Evolutionary conservation across 2,329 filamentous ascomycete species (phyloP).

Genomic region (Elsinoe batatas): DNA sequence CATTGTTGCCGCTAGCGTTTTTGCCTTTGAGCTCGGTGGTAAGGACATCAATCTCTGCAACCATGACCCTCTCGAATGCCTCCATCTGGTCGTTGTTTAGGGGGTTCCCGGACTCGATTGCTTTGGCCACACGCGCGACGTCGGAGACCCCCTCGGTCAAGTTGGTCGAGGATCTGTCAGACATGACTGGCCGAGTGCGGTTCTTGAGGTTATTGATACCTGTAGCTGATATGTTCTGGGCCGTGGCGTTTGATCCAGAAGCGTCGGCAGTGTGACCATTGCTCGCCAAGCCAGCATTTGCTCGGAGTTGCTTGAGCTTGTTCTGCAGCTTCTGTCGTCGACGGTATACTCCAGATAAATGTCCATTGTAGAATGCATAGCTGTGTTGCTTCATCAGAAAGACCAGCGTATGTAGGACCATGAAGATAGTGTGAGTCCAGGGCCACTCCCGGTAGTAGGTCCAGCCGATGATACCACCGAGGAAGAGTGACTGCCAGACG

Average conservation of each 20-base stretch:
- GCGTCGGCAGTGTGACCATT: not conserved
- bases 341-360: constrained; percentile 50
- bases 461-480: constrained; percentile 53
- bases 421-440: constrained; percentile 74
- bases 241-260: not conserved
- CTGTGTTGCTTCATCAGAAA: constrained; percentile 81
- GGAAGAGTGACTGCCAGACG: constrained; percentile 59
- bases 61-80: constrained; percentile 55
- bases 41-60: constrained; percentile 55
- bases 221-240: constrained; percentile 8
- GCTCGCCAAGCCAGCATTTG: constrained; percentile 28
- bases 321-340: constrained; percentile 34
- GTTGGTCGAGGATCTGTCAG: constrained; percentile 34
- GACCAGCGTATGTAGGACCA: constrained; percentile 61
- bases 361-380: constrained; percentile 69
- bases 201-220: constrained; percentile 14
- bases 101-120: constrained; percentile 51
- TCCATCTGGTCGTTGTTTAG: constrained; percentile 53
- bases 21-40: constrained; percentile 57
- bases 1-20: constrained; percentile 37
- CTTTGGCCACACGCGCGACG: constrained; percentile 50
- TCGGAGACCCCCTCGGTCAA: constrained; percentile 42
- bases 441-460: constrained; percentile 66
- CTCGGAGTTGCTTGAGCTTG: constrained; percentile 50
- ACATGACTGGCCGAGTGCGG: constrained; percentile 28